These are phyloP conservation scores for Sutorius australiensis DNA, from an alignment of 768 basidiomycete species.

Conservation along the genomic window DNA sequence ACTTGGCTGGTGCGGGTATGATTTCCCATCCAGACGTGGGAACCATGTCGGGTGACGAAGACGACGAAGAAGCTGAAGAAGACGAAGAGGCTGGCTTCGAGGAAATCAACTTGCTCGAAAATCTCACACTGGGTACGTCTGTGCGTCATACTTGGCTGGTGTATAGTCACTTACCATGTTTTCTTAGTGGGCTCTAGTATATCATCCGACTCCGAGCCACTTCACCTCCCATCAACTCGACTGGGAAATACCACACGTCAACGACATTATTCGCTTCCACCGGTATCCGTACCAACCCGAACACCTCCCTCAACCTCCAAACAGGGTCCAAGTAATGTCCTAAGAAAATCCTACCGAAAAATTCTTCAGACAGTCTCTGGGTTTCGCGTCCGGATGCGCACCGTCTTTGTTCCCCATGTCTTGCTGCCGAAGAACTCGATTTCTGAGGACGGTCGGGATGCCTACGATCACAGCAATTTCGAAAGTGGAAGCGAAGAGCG, in stretches of 20 bases:
- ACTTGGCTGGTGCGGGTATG: slow-evolving; percentile 16
- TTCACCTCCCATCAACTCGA: slow-evolving; percentile 65
- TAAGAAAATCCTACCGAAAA: slow-evolving; percentile 84
- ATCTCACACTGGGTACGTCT: slow-evolving; percentile 57
- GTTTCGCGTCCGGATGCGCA: slow-evolving; percentile 90
- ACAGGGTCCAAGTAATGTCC: slow-evolving; percentile 54
- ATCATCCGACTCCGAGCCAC: slow-evolving; percentile 27
- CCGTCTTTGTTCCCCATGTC: slow-evolving; percentile 85
- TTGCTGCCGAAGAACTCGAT: slow-evolving; percentile 47
- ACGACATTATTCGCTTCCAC: slow-evolving; percentile 60
- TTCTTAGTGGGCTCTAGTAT: slow-evolving; percentile 43
- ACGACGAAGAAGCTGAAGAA: slow-evolving; percentile 33
- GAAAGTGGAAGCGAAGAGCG: slow-evolving; percentile 47
- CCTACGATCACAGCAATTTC: slow-evolving; percentile 30
- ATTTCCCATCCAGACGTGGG: slow-evolving; percentile 12
- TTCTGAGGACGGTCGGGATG: slow-evolving; percentile 31
- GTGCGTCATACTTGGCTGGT: not conserved
- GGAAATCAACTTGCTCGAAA: slow-evolving; percentile 67
- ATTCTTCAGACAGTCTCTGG: slow-evolving; percentile 76
- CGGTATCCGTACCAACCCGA: slow-evolving; percentile 40
- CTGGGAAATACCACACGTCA: slow-evolving; percentile 66
- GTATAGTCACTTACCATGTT: not conserved
- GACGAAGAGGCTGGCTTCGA: slow-evolving; percentile 48
- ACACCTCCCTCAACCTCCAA: slow-evolving; percentile 47
- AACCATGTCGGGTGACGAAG: not conserved